Base-by-base conservation (phyloP, 2,329 filamentous ascomycete species). In the Boeremia lycopersici region DNA sequence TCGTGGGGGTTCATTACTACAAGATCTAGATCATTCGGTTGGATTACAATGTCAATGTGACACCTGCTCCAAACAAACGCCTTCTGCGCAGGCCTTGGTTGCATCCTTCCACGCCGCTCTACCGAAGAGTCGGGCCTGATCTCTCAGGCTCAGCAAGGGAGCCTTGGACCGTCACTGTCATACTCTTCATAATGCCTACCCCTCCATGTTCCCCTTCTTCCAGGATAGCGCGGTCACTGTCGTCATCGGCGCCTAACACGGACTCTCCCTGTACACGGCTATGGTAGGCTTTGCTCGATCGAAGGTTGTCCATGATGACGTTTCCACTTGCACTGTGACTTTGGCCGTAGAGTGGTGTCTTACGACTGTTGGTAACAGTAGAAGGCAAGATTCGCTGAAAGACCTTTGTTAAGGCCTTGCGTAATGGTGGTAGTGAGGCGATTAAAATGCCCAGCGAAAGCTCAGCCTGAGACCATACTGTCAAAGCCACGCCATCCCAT, bases 181-280 rank as follows among this genome's bases (percentile, higher is more conserved):
- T 67, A 2, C 63, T 67, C 45, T 64, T 65, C 56, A 60, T 61
- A 19, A 69, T 69, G 6, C 66, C 62, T 2, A 36, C 13, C n/a
- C 38, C 19, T 17, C 17, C 23, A 25, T 41, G 46, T 10, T 38
- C 19, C 17, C 12, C 47, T 6, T 50, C 47, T 12, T 36, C 39
- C 17, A 69, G 17, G 9, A 69, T 67, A 5, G 64, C 64, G 10
- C 63, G 58, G 42, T 69, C 66, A 39, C 66, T 69, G 19, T 66
- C 64, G 35, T 62, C 59, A 29, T 68, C 63, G 9, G 48, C 52
- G 13, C 63, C 63, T 2, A 66, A 40, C 10, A 64, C 39, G 7
- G 60, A 64, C 25, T 69, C 66, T 8, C 47, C 47, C 12, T 38
- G 60, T 19, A 63, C 29, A 5, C 61, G 57, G 33, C 57, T 61